Base-by-base conservation (phyloP, 768 basidiomycete genomes). In the Phallus indusiatus region DNA sequence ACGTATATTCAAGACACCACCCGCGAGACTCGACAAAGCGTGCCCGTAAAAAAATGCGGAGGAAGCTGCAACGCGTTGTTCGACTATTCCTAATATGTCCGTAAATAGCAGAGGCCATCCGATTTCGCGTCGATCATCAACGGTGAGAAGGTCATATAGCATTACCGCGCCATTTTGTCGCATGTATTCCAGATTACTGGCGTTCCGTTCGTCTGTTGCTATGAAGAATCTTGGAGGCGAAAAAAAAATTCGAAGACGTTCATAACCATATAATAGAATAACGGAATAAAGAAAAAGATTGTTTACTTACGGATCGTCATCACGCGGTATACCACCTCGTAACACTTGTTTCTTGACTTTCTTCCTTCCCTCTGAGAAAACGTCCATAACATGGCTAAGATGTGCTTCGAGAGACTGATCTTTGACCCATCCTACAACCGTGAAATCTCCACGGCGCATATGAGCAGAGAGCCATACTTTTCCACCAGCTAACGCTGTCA, bases 361-460 rank as follows among this genome's bases (percentile, higher is more conserved):
- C 47, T 64, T 53, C 37, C 68, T 66, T 53, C 74, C 74, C 17
- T 57, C 55, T 8, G 60, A 60, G 56, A 64, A 67, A 5, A 55
- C 66, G 47, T 54, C 57, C 59, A 68, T 66, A 47, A 78, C 69
- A 14, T 73, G 71, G n/a, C 62, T 34, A 47, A 75, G 63, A 60
- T 77, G 76, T 1, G 64, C 69, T 55, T 71, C 68, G 11, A 75
- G 68, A 1, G 69, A 67, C 0, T 57, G 34, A 34, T 73, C 69
- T 74, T 74, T 22, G 21, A 70, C 73, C 74, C 77, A 37, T 64
- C 62, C 46, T 36, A 42, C n/a, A 42, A 42, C 42, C 72, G 68
- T 53, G 76, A 74, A 76, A 49, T 76, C 75, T 50, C 75, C 75
- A 22, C 75, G 72, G 18, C 75, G 74, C 75, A 76, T 76, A 49